Base-by-base conservation (phyloP, 805 yeast species). In the Candida mattraensis region DNA sequence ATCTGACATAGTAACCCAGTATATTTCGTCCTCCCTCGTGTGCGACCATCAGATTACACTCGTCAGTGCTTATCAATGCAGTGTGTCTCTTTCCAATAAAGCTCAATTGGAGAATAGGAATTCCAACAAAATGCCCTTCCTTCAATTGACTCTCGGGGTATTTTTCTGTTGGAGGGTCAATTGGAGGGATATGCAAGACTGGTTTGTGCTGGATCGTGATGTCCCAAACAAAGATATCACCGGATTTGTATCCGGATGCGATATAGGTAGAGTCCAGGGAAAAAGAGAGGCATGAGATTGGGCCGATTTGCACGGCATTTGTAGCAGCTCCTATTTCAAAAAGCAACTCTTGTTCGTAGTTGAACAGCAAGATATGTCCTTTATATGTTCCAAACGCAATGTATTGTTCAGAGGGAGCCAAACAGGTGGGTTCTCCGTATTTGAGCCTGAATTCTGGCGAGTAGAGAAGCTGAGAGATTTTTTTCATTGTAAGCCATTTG, bases 151-250 rank as follows among this genome's bases (percentile, higher is more conserved):
- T 39, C 7, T 61, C 7, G 14, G 13, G 8, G 12, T 12, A 5
- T 3, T 33, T 6, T 19, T 57, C 57, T 10, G 42, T 43, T 0
- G 56, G 47, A 6, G 31, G 12, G 17, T 26, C 16, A 13, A 58
- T 45, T 2, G 70, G 65, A 3, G 53, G 38, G 7, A 63, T 53
- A 24, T 49, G 49, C 24, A 64, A 31, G n/a, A 49, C 32, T 6
- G 66, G 67, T 7, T 37, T 48, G 27, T 33, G 37, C 16, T 55
- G 58, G 19, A 54, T 58, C 10, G 54, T 45, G 18, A 82, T 47
- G 43, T 84, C 80, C 95, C 96, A 91, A 2, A 85, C 47, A 18
- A 70, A 62, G 2, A 89, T 69, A 35, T 66, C 67, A 0, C 97
- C 98, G 15, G 69, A 61, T 5, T 67, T 64, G 45, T 72, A 78